Evolutionary conservation across 179 eudicot species (phyloP).

Genomic region (Corrigiola litoralis): DNA sequence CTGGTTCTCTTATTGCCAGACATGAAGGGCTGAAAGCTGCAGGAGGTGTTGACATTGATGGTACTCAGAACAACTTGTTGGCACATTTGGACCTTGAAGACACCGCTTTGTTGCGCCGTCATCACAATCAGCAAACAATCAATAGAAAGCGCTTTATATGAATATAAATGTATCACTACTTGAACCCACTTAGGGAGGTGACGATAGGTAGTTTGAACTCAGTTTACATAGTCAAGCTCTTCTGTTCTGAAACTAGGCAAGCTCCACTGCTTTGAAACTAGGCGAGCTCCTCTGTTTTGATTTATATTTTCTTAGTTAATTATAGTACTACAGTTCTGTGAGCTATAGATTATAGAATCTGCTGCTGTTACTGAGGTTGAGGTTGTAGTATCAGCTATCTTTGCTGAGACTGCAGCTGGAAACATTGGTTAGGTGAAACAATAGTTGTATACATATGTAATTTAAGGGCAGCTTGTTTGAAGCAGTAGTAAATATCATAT

Average conservation of each 20-base stretch:
- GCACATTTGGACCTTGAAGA: conserved; percentile 30
- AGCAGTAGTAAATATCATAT: no score
- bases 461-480: neutral
- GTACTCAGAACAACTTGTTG: conserved; percentile 29
- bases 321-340: neutral
- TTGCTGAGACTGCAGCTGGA: neutral
- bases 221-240: no score
- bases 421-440: conserved; percentile 11
- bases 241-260: neutral
- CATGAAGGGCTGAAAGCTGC: conserved; percentile 29
- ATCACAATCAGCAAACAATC: conserved; percentile 11
- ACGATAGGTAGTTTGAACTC: neutral
- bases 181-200: neutral
- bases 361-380: neutral
- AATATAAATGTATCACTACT: neutral
- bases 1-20: conserved; percentile 33
- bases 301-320: neutral
- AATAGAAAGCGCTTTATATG: conserved; percentile 19
- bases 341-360: neutral
- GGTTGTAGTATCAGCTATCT: neutral
- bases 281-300: neutral
- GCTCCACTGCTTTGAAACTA: neutral
- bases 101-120: conserved; percentile 15
- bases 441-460: conserved; percentile 7
- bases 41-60: conserved; percentile 25